These are phyloP conservation scores for Lachnellula arida DNA, from an alignment of 2,329 filamentous ascomycete genomes.

Conservation along the genomic window DNA sequence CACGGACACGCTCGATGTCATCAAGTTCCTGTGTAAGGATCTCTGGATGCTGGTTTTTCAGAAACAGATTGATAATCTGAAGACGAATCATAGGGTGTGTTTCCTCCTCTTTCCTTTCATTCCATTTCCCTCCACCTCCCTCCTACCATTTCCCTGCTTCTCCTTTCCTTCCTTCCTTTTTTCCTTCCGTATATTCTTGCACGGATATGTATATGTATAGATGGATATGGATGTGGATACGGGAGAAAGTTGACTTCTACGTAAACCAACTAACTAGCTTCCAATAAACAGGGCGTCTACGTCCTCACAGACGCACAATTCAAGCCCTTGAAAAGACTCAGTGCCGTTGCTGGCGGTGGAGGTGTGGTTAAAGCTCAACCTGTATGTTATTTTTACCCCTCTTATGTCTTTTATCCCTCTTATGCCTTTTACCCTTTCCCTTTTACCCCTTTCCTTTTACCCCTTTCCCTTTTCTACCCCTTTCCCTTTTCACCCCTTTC, in stretches of 20 bases:
- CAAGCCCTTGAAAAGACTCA: conserved; percentile 85
- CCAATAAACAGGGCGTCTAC: conserved; percentile 70
- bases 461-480: too few species aligned
- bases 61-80: conserved; percentile 97
- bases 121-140: too few species aligned
- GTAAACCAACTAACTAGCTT: too few species aligned
- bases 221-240: not conserved
- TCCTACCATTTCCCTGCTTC: not conserved
- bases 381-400: conserved; percentile 47
- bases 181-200: not conserved
- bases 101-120: not conserved
- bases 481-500: too few species aligned
- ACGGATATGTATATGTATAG: not conserved
- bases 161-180: not conserved
- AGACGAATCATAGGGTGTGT: conserved; percentile 86
- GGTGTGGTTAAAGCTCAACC: conserved; percentile 72
- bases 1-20: conserved; percentile 87
- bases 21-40: conserved; percentile 99
- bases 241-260: too few species aligned
- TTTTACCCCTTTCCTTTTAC: too few species aligned
- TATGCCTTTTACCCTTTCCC: not conserved
- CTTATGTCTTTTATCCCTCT: not conserved
- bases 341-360: conserved; percentile 69
- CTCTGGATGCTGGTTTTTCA: conserved; percentile 91
- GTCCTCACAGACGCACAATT: conserved; percentile 93